Conservation (phyloP, 768 basidiomycete species). For the Tricholoma flavovirens region DNA sequence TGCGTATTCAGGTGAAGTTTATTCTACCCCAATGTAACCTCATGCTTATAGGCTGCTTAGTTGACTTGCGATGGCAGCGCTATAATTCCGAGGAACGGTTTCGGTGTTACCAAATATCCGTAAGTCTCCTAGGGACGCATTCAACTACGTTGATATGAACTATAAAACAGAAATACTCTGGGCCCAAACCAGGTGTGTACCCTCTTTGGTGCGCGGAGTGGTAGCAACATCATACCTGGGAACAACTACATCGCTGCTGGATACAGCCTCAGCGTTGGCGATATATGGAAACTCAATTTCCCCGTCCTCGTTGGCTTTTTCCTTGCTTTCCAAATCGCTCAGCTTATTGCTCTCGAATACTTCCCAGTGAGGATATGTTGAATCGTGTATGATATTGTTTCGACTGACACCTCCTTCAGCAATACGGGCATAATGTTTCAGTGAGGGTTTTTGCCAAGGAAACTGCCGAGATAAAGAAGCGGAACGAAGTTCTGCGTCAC, state of each 20-base stretch:
- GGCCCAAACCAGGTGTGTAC: conserved; percentile 76
- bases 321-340: conserved; percentile 61
- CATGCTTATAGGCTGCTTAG: conserved; percentile 22
- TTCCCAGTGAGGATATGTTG: conserved; percentile 42
- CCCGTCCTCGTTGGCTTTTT: conserved; percentile 68
- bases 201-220: conserved; percentile 57
- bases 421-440: conserved; percentile 45
- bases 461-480: conserved; percentile 43
- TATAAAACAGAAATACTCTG: conserved; percentile 35
- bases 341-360: conserved; percentile 61
- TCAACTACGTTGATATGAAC: conserved; percentile 12
- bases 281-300: conserved; percentile 66
- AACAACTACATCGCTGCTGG: conserved; percentile 53
- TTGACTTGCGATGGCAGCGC: conserved; percentile 60
- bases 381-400: neutral
- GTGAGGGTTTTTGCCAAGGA: conserved; percentile 60
- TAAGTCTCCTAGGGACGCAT: conserved; percentile 25
- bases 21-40: conserved; percentile 2
- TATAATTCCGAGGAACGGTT: conserved; percentile 60
- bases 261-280: conserved; percentile 40
- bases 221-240: conserved; percentile 52
- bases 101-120: conserved; percentile 56
- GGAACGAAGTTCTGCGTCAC: conserved; percentile 47
- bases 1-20: conserved; percentile 52
- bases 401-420: conserved; percentile 23